Evolutionary conservation across 257 asterid species (phyloP).

Genomic region (Plantago major): DNA sequence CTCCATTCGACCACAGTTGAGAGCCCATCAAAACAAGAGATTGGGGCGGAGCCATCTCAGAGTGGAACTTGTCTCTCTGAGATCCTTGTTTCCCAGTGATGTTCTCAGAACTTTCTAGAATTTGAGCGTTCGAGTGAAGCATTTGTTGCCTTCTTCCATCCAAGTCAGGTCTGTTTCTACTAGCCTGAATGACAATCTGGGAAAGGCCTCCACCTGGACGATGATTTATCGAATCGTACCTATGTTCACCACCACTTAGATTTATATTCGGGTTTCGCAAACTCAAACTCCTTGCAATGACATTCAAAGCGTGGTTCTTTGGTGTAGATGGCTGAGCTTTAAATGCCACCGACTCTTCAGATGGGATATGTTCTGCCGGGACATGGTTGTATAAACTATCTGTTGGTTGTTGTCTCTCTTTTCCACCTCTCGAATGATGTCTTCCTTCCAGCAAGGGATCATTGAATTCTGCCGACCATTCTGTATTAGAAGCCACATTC

Average conservation of each 20-base stretch:
- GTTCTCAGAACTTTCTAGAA: constrained; percentile 22
- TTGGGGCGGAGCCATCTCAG: constrained; percentile 23
- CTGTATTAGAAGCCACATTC: constrained; percentile 35
- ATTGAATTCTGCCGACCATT: constrained; percentile 24
- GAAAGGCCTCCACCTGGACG: constrained; percentile 27
- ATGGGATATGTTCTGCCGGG: constrained; percentile 20
- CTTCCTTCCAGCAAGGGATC: constrained; percentile 24
- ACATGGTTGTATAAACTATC: constrained; percentile 15
- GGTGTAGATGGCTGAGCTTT: constrained; percentile 22
- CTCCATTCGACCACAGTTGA: constrained; percentile 27
- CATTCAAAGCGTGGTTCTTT: constrained; percentile 52
- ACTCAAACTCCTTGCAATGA: constrained; percentile 51
- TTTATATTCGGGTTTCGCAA: constrained; percentile 29
- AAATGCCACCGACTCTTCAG: constrained; percentile 28
- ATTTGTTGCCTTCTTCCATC: constrained; percentile 28
- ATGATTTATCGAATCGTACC: constrained; percentile 32
- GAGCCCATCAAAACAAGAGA: constrained; percentile 27
- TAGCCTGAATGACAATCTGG: constrained; percentile 35
- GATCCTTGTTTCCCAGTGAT: constrained; percentile 32
- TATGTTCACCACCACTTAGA: constrained; percentile 24
- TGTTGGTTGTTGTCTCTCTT: constrained; percentile 27
- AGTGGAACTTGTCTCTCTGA: constrained; percentile 35
- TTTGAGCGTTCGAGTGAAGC: constrained; percentile 30
- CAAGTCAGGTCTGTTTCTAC: constrained; percentile 20
- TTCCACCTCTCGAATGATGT: constrained; percentile 17